Evolutionary conservation across 805 yeast species (phyloP).

Genomic region (Ascoidea tarda): DNA sequence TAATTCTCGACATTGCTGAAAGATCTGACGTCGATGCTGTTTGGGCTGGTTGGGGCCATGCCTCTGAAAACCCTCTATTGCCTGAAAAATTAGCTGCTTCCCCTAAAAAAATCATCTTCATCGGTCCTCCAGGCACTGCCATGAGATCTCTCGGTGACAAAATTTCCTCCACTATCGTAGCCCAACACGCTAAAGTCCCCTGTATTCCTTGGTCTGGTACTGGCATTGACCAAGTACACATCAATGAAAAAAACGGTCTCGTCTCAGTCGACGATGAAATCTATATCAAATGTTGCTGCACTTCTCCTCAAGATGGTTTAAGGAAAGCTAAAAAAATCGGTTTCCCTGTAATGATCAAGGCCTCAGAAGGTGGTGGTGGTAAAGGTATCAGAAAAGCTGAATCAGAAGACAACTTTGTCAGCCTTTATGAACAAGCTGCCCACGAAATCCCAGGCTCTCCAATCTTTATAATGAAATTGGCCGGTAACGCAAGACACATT

Average conservation of each 20-base stretch:
- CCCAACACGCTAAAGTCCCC: conserved; percentile 97
- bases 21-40: conserved; percentile 95
- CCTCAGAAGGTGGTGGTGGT: conserved; percentile 99
- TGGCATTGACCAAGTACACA: conserved; percentile 71
- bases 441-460: conserved; percentile 99
- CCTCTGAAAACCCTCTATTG: conserved; percentile 92
- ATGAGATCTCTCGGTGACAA: conserved; percentile 99
- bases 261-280: conserved; percentile 82
- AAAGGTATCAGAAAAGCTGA: conserved; percentile 98
- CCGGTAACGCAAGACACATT: conserved; percentile 95
- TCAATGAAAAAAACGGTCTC: conserved; percentile 56
- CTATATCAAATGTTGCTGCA: conserved; percentile 81
- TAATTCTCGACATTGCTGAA: conserved; percentile 95
- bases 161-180: conserved; percentile 94
- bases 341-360: conserved; percentile 97
- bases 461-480: conserved; percentile 92
- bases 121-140: conserved; percentile 99
- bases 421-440: conserved; percentile 84
- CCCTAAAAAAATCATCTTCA: conserved; percentile 77
- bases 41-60: conserved; percentile 99
- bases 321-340: conserved; percentile 78
- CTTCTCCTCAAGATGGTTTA: conserved; percentile 79
- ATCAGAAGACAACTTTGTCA: conserved; percentile 57
- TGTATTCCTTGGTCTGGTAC: conserved; percentile 99
- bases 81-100: conserved; percentile 95